Base-by-base conservation (phyloP, 768 basidiomycete genomes). In the Termitomyces sp. region DNA sequence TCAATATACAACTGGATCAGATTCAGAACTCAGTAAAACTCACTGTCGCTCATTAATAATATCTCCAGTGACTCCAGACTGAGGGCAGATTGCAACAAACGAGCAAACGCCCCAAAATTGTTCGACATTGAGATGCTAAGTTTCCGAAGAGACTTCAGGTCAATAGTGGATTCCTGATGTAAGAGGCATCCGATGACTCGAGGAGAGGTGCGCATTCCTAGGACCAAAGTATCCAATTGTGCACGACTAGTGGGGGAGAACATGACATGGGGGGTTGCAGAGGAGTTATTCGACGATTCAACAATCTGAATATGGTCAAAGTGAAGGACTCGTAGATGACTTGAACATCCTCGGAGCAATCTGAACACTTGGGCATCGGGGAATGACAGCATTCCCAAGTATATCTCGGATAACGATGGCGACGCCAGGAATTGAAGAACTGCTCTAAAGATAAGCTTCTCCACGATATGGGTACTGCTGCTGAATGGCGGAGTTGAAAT, bases 201-300 rank as follows among this genome's bases (percentile, higher is more conserved):
- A 3, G 64, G 58, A 32, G 67, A 65, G 6, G 67, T 71, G 41
- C 66, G 63, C 9, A 66, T 64, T 17, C 68, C 67, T 30, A 69
- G 52, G 2, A 64, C 53, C 40, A 71, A 58, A 9, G 49, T 61
- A 30, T 69, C 68, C 52, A 69, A 59, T 3, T 59, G 58, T 40
- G 57, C 47, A 27, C 40, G 60, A 39, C 34, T 21, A 14, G 9
- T 34, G 9, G 11, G 3, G 12, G 32, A 39, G 17, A 28, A 49
- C 4, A n/a, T 21, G 37, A 17, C 27, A 41, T 32, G 11, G 28
- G 17, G 25, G 7, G 27, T 11, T 46, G 30, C 17, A 43, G 34
- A 43, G n/a, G n/a, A n/a, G 54, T 47, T 14, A 28, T 28, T 45
- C 2, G 27, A 28, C 1, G 39, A 34, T 23, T 48, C 50, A 5